Evolutionary conservation across 202 grass and related monocot genomes (phyloP).

Genomic region (Panicum virgatum): DNA sequence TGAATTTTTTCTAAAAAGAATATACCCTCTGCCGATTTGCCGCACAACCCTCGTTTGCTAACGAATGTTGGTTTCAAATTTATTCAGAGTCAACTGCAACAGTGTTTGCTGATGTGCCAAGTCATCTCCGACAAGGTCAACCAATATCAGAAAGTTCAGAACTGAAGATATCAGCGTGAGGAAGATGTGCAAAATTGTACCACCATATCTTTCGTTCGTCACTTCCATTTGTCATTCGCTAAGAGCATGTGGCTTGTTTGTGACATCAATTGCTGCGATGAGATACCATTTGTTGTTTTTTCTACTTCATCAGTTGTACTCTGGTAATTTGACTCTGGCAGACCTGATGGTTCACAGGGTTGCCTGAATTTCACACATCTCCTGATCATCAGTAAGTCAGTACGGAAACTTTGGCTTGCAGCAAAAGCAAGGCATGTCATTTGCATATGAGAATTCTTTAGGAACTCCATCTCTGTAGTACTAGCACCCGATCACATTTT

Average conservation of each 20-base stretch:
- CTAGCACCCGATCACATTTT: neutral
- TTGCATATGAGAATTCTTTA: neutral
- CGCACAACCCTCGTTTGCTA: too few species aligned
- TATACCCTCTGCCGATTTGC: too few species aligned
- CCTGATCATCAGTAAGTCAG: neutral
- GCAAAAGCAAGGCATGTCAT: neutral
- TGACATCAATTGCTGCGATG: neutral
- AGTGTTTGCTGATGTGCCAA: neutral
- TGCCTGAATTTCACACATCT: neutral
- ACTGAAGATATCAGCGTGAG: neutral
- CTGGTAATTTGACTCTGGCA: neutral
- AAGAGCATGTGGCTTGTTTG: neutral
- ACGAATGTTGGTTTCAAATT: too few species aligned
- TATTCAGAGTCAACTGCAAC: too few species aligned
- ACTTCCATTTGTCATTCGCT: neutral
- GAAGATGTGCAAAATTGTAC: neutral
- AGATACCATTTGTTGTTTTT: slow-evolving; percentile 4
- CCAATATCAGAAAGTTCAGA: neutral
- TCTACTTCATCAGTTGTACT: neutral
- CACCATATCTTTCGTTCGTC: neutral
- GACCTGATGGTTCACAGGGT: neutral
- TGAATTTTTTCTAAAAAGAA: neutral
- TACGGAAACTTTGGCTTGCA: neutral
- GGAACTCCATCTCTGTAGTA: neutral
- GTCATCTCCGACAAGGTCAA: neutral